Conservation (phyloP, 768 basidiomycete genomes). For the Suillus fuscotomentosus region DNA sequence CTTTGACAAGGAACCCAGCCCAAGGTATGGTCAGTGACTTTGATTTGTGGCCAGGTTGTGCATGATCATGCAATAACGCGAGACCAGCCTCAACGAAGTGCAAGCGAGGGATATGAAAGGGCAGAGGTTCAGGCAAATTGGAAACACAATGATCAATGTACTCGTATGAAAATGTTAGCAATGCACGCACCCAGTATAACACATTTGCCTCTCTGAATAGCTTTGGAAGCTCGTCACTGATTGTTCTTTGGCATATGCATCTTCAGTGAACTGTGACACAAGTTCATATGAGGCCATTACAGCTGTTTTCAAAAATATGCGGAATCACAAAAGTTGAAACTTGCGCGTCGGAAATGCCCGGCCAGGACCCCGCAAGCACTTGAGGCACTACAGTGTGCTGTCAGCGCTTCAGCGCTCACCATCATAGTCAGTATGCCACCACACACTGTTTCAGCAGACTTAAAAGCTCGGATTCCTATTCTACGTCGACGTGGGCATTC, state of each 20-base stretch:
- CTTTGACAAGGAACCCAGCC: no score
- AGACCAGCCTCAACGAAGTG: slow-evolving; percentile 13
- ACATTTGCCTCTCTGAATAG: slow-evolving; percentile 12
- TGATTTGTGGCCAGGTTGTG: neutral
- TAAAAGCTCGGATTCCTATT: no score
- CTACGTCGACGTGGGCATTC: no score
- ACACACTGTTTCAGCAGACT: no score
- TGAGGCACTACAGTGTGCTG: no score
- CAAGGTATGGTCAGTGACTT: no score
- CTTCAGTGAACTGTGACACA: slow-evolving; percentile 10
- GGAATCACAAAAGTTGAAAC: no score
- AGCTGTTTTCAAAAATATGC: no score
- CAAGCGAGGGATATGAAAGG: slow-evolving; percentile 10
- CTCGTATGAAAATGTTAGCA: slow-evolving; percentile 9
- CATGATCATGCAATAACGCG: neutral
- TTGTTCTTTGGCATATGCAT: slow-evolving; percentile 1
- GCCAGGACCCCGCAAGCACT: no score
- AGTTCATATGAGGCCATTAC: slow-evolving; percentile 5
- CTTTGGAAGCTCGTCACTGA: neutral
- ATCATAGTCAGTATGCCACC: no score
- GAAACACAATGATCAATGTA: slow-evolving; percentile 5
- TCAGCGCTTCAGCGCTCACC: no score
- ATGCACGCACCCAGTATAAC: slow-evolving; percentile 11
- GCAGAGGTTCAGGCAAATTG: neutral
- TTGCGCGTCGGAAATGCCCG: no score